phyloP scores from a whole-genome alignment of 805 yeast genomes.

The Cyberlindnera samutprakarnensis region DNA sequence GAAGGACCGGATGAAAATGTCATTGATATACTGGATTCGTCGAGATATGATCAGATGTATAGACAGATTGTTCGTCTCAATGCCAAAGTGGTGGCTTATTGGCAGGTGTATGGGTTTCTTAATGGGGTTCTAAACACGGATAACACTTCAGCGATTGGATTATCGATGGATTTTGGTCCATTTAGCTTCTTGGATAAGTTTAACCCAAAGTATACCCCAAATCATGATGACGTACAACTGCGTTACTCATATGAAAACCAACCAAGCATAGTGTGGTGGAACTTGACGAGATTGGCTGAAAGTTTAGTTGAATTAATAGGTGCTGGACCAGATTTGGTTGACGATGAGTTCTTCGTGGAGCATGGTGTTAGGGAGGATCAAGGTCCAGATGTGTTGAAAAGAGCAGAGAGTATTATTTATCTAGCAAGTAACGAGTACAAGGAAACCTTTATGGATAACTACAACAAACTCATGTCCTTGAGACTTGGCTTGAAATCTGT shows the following conservation, averaged over 20 bases:
- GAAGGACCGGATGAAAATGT: constrained; percentile 4
- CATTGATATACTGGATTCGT: constrained; percentile 29
- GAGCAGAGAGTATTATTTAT: constrained; percentile 62
- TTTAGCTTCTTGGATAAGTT: constrained; percentile 85
- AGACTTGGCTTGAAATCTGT: constrained; percentile 59
- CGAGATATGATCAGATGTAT: constrained; percentile 65
- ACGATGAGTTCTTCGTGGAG: constrained; percentile 32
- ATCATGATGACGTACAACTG: constrained; percentile 69
- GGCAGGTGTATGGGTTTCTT: constrained; percentile 89
- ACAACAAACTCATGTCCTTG: constrained; percentile 47
- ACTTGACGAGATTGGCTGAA: constrained; percentile 78
- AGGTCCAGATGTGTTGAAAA: constrained; percentile 35
- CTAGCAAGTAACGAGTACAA: constrained; percentile 60
- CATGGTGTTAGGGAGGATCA: constrained; percentile 42
- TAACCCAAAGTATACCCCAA: constrained; percentile 78
- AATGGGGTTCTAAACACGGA: constrained; percentile 96
- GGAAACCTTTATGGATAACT: constrained; percentile 48
- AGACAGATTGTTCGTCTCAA: constrained; percentile 65
- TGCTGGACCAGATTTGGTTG: constrained; percentile 47
- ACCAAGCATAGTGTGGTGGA: constrained; percentile 91
- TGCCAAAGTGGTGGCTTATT: constrained; percentile 69
- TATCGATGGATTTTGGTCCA: constrained; percentile 92
- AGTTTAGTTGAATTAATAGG: constrained; percentile 77
- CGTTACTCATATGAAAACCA: constrained; percentile 80
- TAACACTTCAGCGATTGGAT: constrained; percentile 83